phyloP scores from a whole-genome alignment of 768 basidiomycete species.

The Serpula lacrymans region DNA sequence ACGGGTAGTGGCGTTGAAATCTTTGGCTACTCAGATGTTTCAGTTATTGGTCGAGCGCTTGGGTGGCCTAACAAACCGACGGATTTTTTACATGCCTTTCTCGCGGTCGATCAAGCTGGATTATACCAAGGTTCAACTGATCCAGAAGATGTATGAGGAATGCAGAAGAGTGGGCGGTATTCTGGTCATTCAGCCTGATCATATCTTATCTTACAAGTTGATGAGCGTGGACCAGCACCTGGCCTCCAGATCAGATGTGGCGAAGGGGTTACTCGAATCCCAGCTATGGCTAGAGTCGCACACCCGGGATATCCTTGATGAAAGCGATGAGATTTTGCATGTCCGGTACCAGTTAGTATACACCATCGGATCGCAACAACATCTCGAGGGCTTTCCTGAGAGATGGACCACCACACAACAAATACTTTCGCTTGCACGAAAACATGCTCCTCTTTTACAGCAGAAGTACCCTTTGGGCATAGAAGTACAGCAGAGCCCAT shows the following conservation, averaged over 20 bases:
- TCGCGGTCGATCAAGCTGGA: conserved; percentile 34
- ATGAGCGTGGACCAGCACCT: conserved; percentile 39
- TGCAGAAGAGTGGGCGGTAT: conserved; percentile 40
- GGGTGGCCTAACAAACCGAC: conserved; percentile 42
- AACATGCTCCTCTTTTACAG: conserved; percentile 1
- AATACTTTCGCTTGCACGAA: conserved; percentile 25
- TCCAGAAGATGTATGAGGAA: conserved; percentile 31
- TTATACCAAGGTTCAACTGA: conserved; percentile 11
- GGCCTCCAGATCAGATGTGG: neutral
- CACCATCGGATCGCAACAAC: conserved; percentile 33
- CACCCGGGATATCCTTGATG: conserved; percentile 27
- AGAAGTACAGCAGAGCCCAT: neutral
- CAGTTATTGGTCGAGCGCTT: conserved; percentile 42
- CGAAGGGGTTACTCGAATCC: conserved; percentile 20
- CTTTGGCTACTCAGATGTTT: conserved; percentile 47
- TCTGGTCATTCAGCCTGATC: conserved; percentile 51
- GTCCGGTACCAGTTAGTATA: conserved; percentile 47
- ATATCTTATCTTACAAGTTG: conserved; percentile 49
- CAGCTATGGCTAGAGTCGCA: conserved; percentile 20
- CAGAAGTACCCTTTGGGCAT: conserved; percentile 3
- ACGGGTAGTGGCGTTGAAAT: conserved; percentile 49
- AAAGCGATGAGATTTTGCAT: conserved; percentile 33
- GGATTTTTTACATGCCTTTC: conserved; percentile 49
- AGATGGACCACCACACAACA: conserved; percentile 41
- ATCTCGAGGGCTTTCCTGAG: conserved; percentile 37